These are phyloP conservation scores for Neoconidiobolus thromboides DNA, from an alignment of 371 early-diverging fungal species.

Conservation along the genomic window DNA sequence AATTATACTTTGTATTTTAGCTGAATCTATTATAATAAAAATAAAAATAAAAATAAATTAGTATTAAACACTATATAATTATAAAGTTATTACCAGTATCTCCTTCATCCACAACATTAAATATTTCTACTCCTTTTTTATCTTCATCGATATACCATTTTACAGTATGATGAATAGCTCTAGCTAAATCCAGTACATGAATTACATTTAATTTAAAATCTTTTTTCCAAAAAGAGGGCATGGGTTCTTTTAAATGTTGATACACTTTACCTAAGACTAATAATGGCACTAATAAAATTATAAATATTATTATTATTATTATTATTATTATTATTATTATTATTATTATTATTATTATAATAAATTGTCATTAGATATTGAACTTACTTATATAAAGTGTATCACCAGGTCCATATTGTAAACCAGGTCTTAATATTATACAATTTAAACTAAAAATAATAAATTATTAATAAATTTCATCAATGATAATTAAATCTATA, in stretches of 20 bases:
- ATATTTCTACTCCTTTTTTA: slow-evolving; percentile 22
- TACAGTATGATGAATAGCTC: slow-evolving; percentile 52
- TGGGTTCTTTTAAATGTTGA: slow-evolving; percentile 52
- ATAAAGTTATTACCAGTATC: slow-evolving; percentile 34
- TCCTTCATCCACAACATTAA: slow-evolving; percentile 59
- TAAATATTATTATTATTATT: background rate
- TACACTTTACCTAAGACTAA: slow-evolving; percentile 83
- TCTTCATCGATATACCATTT: slow-evolving; percentile 27
- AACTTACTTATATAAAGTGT: background rate
- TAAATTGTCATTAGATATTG: background rate
- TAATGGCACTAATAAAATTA: slow-evolving; percentile 44
- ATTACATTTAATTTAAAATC: slow-evolving; percentile 80
- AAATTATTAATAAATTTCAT: background rate
- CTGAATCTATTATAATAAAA: slow-evolving; percentile 40
- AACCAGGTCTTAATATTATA: background rate
- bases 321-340: no score
- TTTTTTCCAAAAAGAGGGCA: slow-evolving; percentile 82
- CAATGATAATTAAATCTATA: background rate
- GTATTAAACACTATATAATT: background rate
- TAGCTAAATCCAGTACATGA: slow-evolving; percentile 69
- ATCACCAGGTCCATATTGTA: background rate
- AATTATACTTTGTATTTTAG: slow-evolving; percentile 45
- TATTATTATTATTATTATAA: no score
- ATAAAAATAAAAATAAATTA: background rate
- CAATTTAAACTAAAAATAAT: background rate